phyloP scores from a whole-genome alignment of 148 eudicot genomes.

The Nepenthes gracilis region DNA sequence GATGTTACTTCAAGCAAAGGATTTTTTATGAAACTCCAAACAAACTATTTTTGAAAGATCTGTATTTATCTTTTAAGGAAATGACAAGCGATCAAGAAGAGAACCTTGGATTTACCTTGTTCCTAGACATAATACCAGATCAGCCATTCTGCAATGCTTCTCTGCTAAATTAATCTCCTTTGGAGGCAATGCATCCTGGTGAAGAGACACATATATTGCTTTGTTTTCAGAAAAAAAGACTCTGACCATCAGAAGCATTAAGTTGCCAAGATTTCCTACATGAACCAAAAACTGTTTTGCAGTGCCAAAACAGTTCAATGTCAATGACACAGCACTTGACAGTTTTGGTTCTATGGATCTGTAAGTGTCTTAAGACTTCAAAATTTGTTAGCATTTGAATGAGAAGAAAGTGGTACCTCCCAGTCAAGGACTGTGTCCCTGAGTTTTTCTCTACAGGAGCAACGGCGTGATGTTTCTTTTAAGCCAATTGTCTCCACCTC shows the following conservation, averaged over 20 bases:
- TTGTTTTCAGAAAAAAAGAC: background rate
- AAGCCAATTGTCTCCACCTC: conserved; percentile 93
- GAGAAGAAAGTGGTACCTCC: conserved; percentile 54
- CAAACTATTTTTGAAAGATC: background rate
- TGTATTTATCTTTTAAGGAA: too few relatives aligned
- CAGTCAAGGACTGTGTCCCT: conserved; percentile 94
- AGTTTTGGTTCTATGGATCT: too few relatives aligned
- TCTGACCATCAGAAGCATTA: background rate
- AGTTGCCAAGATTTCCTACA: background rate
- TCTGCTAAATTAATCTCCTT: conserved; percentile 89
- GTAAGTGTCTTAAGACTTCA: too few relatives aligned
- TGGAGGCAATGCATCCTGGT: conserved; percentile 83
- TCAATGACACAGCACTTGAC: too few relatives aligned
- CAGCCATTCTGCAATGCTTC: conserved; percentile 83
- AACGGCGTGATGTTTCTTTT: conserved; percentile 78
- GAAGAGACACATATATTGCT: background rate
- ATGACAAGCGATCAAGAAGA: too few relatives aligned
- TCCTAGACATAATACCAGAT: conserved; percentile 87
- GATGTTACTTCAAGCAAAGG: too few relatives aligned
- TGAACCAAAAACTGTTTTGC: too few relatives aligned
- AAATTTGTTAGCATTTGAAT: too few relatives aligned
- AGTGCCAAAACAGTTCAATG: too few relatives aligned
- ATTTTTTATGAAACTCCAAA: background rate
- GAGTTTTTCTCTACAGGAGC: conserved; percentile 66
- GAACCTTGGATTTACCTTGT: conserved; percentile 51